Base-by-base conservation (phyloP, 2,329 filamentous ascomycete species). In the Colletotrichum sp. region DNA sequence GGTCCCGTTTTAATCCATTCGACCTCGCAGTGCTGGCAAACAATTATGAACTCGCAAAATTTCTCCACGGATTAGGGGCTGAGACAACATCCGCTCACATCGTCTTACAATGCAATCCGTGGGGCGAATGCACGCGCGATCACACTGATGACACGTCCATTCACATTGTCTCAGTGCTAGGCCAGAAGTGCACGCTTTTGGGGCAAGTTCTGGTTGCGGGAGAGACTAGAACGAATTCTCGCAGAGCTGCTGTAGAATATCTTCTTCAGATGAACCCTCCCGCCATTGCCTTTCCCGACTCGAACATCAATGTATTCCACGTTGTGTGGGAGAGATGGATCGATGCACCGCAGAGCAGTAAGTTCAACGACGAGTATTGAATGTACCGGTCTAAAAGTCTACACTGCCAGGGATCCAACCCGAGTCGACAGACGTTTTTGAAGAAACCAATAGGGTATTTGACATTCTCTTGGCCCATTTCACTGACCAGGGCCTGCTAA, bases 211-310 rank as follows among this genome's bases (percentile, higher is more conserved):
- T 52, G 0, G 44, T 52, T 11, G 44, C 44, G 19, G 19, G 44
- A 52, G 2, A 0, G 19, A 22, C 44, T 0, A 52, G 2, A 3
- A 52, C 0, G 2, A 22, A 22, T 22, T 52, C 44, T 52, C 44
- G 44, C 0, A 52, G 44, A 52, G 44, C 19, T 0, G 19, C 44
- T 22, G 44, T 52, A 9, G 44, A 52, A 0, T 52, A 52, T 1
- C 0, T 52, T 52, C 19, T 52, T n/a, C 16, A 1, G 11, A 6
- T 52, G 16, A 3, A 52, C 1, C 5, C 44, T 22, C 44, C 44
- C 1, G 44, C 19, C 0, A 0, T 52, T 52, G 11, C 0, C 1
- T 22, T 52, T 0, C 44, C 44, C 7, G 22, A 52, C 0, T 52
- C 44, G 8, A 52, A 22, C 44, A 52, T 52, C 0, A 52, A 52